Percentiles rank a stretch among this genome's conserved stretches.
These are phyloP conservation scores for Seminavis robusta DNA, from an alignment of 108 stramenopile genomes.

Conservation along the genomic window DNA sequence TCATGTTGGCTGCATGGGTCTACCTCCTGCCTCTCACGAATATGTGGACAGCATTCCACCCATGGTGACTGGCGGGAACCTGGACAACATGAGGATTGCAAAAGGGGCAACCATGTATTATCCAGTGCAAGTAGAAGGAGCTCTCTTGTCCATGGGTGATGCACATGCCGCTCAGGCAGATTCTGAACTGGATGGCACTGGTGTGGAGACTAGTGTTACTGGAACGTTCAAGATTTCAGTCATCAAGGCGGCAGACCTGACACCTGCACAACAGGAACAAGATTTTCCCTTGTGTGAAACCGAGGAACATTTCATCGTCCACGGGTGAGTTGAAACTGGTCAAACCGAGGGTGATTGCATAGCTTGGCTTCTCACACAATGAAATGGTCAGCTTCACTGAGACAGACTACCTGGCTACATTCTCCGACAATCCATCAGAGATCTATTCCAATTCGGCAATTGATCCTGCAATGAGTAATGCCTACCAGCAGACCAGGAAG, in stretches of 20 bases:
- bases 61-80: slow-evolving; percentile 35
- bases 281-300: slow-evolving; percentile 41
- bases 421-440: slow-evolving; percentile 21
- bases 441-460: slow-evolving; percentile 27
- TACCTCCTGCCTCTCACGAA: slow-evolving; percentile 42
- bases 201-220: slow-evolving; percentile 35
- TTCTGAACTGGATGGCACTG: slow-evolving; percentile 35
- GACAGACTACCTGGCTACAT: slow-evolving; percentile 35
- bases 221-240: slow-evolving; percentile 27
- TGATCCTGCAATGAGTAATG: slow-evolving; percentile 39
- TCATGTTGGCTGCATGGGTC: slow-evolving; percentile 36
- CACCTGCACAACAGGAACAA: slow-evolving; percentile 14
- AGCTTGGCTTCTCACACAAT: background rate
- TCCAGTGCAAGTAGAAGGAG: slow-evolving; percentile 28
- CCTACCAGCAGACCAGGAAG: slow-evolving; percentile 39
- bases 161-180: slow-evolving; percentile 25
- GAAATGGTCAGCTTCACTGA: slow-evolving; percentile 16
- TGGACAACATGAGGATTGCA: slow-evolving; percentile 33
- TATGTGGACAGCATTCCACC: slow-evolving; percentile 38
- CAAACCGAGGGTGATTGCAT: background rate
- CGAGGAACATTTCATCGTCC: slow-evolving; percentile 25
- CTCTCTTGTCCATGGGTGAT: slow-evolving; percentile 27
- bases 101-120: slow-evolving; percentile 31
- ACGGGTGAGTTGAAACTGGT: slow-evolving; percentile 2
- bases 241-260: slow-evolving; percentile 34